Evolutionary conservation across 1,284 basidiomycete species (phyloP), one percentile per base, ranked within the genome.

Genomic region (Leccinum cinnamomeum): DNA sequence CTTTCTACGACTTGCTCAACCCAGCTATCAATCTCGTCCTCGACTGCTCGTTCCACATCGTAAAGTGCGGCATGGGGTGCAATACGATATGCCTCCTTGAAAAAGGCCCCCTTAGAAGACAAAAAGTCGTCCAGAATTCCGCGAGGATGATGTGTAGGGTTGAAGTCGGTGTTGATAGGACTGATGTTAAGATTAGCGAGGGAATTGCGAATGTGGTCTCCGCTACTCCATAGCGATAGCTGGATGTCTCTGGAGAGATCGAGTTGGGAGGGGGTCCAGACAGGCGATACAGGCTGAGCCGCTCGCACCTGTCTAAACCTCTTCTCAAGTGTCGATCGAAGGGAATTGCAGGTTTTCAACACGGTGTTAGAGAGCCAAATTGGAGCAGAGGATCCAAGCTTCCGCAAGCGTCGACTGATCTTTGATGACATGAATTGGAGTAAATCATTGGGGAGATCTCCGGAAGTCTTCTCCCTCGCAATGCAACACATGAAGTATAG

Each of bases 381-480:
- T 0, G 69, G 68, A 1, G 57, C 46, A 4, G 63, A 67, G 53
- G 62, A 16, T 1, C 66, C 68, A 7, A 84, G 68, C 64, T 85
- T 82, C 56, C 69, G 58, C 10, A 79, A 57, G 2, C 81, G 75
- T 6, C 74, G 70, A 23, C 70, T 69, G 28, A 79, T 67, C 62
- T 82, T 82, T 12, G 67, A 53, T 3, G 58, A 62, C 55, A 75
- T 66, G 11, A 18, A 63, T 0, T 69, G 65, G 7, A 82, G 69
- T 0, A 77, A 23, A 53, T 81, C 76, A 48, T 71, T 77, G 1
- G 75, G 48, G 7, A 79, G 64, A 6, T 64, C 54, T 1, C n/a
- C n/a, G 6, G 55, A 60, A 3, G 69, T 12, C 16, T 64, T 69
- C 2, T 70, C 56, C 2, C 66, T 53, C 4, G 79, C 69, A 6